Evolutionary conservation across 305 asterid species (phyloP).

Genomic region (Ilex paraguariensis): DNA sequence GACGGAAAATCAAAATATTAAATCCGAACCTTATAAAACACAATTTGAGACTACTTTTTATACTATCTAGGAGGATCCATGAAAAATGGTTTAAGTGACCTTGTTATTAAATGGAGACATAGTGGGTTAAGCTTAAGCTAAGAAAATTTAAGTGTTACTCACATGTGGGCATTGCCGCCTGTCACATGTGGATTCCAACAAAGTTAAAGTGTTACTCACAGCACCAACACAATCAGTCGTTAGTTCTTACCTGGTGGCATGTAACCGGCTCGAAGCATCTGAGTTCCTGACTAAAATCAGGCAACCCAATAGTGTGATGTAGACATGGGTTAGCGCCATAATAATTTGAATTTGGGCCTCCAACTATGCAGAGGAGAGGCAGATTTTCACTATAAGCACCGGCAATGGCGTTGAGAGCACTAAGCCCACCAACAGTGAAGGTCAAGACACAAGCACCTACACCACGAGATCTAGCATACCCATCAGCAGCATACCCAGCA

Average conservation of each 20-base stretch:
- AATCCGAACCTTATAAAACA: too few species aligned
- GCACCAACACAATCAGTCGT: too few species aligned
- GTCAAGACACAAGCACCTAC: constrained; percentile 92
- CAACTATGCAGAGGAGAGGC: constrained; percentile 78
- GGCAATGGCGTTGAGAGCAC: constrained; percentile 81
- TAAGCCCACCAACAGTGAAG: constrained; percentile 83
- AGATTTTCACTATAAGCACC: constrained; percentile 93
- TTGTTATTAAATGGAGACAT: too few species aligned
- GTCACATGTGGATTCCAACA: too few species aligned
- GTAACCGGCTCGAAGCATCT: constrained; percentile 91
- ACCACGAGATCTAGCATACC: constrained; percentile 80
- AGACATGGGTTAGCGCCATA: constrained; percentile 70
- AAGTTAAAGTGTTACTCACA: too few species aligned
- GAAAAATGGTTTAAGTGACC: too few species aligned
- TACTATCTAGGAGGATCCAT: too few species aligned
- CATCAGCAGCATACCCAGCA: constrained; percentile 93
- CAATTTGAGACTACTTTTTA: too few species aligned
- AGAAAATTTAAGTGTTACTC: too few species aligned
- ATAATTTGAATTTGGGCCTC: constrained; percentile 89
- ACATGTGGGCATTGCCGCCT: too few species aligned
- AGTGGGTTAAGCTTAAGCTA: too few species aligned
- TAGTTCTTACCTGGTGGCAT: constrained; percentile 58
- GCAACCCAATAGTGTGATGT: constrained; percentile 87
- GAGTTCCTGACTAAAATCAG: constrained; percentile 83
- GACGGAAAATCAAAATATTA: too few species aligned